Evolutionary conservation across 495 filamentous ascomycete species (phyloP), one percentile per base, ranked within the genome.

Genomic region (Glutinoglossum americanum): DNA sequence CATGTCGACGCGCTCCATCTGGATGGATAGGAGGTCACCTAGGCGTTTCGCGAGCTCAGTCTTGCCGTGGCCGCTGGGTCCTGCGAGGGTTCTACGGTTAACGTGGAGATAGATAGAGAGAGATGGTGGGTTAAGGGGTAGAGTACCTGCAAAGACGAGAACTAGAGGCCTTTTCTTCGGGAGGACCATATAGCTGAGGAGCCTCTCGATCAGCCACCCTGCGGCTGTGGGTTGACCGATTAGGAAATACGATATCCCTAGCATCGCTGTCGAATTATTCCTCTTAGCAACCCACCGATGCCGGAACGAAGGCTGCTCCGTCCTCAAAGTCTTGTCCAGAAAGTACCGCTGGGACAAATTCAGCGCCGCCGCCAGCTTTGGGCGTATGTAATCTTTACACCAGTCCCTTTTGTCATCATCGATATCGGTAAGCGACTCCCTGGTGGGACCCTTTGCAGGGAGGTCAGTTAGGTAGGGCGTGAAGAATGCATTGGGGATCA

Each of bases 31-130:
- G 0, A 76, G 58, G 13, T 69, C 19, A 0, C 71, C 74, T 19
- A 79, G 64, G 7, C 61, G 59, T 23, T 65, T 65, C 0, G 73
- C 73, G 9, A 79, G 61, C 37, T 77, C 73, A 0, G 73, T 74
- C 59, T 77, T 79, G 0, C 76, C 76, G 57, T 79, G 76, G 0
- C 76, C 74, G 56, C 69, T 75, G 0, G 71, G 69, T 0, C 76
- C 76, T 5, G 71, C 70, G 33, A 76, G n/a, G n/a, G n/a, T n/a
- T n/a, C n/a, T n/a, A n/a, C n/a, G n/a, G n/a, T n/a, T n/a, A n/a
- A n/a, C n/a, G n/a, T n/a, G n/a, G n/a, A n/a, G n/a, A n/a, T n/a
- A n/a, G n/a, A n/a, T n/a, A n/a, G n/a, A n/a, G n/a, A n/a, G n/a
- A n/a, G n/a, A n/a, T n/a, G n/a, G n/a, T n/a, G n/a, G n/a, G n/a